These are phyloP conservation scores for Spizellomyces sp. DNA, from an alignment of 192 early-diverging fungal genomes.

Conservation along the genomic window DNA sequence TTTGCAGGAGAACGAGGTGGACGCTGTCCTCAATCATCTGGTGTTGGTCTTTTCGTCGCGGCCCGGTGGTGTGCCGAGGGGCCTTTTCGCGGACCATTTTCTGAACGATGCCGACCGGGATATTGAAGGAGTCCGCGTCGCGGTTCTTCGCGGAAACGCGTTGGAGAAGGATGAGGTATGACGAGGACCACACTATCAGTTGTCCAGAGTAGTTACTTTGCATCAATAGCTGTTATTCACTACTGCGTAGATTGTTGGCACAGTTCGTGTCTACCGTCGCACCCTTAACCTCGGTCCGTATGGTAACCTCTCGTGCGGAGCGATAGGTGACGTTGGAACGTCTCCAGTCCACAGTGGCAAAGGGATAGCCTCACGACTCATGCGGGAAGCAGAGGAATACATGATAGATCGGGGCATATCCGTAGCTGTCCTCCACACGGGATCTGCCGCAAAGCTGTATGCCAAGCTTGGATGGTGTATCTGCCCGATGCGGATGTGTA, in stretches of 20 bases:
- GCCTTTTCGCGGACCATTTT: slow-evolving; percentile 19
- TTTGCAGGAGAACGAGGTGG: not conserved
- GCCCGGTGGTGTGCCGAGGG: not conserved
- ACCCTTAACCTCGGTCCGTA: not conserved
- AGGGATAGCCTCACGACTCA: not conserved
- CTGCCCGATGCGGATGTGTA: slow-evolving; percentile 4
- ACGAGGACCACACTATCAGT: not conserved
- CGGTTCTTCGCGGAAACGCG: not conserved
- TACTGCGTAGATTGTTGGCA: not conserved
- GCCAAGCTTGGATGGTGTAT: slow-evolving; percentile 2
- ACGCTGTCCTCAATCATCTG: slow-evolving; percentile 9
- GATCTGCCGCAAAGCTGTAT: slow-evolving; percentile 12
- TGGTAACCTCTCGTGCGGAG: not conserved
- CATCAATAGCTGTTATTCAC: not conserved
- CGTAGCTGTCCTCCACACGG: slow-evolving; percentile 9
- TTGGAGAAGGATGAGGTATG: not conserved
- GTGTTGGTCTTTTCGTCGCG: not conserved
- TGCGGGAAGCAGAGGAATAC: slow-evolving; percentile 3
- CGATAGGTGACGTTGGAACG: slow-evolving; percentile 21
- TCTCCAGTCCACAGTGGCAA: not conserved
- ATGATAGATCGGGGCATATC: not conserved
- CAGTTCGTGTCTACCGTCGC: slow-evolving; percentile 21
- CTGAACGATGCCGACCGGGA: slow-evolving; percentile 1
- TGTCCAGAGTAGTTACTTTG: not conserved
- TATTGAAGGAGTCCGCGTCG: slow-evolving; percentile 4